Conservation (phyloP, 345 rosid species). For the Chamaenerion angustifolium region DNA sequence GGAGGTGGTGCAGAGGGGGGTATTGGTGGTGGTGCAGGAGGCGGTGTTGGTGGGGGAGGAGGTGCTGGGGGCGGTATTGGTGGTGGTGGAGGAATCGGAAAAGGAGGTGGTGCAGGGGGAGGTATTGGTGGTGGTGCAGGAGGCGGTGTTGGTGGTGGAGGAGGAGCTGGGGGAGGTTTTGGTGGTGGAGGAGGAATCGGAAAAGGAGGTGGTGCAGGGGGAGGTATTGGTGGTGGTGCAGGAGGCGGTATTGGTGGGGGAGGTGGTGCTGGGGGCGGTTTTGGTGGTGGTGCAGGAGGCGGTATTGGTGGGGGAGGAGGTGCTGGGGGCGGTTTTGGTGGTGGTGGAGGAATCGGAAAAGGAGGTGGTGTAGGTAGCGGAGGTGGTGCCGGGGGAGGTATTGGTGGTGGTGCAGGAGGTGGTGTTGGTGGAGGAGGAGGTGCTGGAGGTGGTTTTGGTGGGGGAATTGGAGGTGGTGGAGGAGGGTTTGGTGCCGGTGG, state of each 20-base stretch:
- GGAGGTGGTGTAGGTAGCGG: background rate
- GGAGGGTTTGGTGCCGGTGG: slow-evolving; percentile 8
- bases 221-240: slow-evolving; percentile 8
- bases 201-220: slow-evolving; percentile 2
- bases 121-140: slow-evolving; percentile 4
- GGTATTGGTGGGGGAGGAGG: background rate
- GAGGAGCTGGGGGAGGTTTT: slow-evolving; percentile 5
- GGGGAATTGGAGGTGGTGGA: background rate
- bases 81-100: slow-evolving; percentile 5
- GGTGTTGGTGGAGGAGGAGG: slow-evolving; percentile 8
- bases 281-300: slow-evolving; percentile 1
- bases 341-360: background rate
- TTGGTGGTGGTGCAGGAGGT: slow-evolving; percentile 5
- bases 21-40: background rate
- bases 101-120: background rate
- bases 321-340: slow-evolving; percentile 1
- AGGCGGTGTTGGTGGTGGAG: slow-evolving; percentile 2
- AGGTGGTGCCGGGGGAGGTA: background rate
- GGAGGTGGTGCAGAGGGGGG: slow-evolving; percentile 1
- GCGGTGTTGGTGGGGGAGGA: slow-evolving; percentile 1
- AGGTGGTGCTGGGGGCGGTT: slow-evolving; percentile 6
- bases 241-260: slow-evolving; percentile 7
- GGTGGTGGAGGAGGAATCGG: slow-evolving; percentile 8
- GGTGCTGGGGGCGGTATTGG: slow-evolving; percentile 6
- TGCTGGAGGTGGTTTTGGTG: slow-evolving; percentile 4